Evolutionary conservation across 2,329 filamentous ascomycete genomes (phyloP), one percentile per base, ranked within the genome.

Genomic region (Tolypocladium cylindrosporum): DNA sequence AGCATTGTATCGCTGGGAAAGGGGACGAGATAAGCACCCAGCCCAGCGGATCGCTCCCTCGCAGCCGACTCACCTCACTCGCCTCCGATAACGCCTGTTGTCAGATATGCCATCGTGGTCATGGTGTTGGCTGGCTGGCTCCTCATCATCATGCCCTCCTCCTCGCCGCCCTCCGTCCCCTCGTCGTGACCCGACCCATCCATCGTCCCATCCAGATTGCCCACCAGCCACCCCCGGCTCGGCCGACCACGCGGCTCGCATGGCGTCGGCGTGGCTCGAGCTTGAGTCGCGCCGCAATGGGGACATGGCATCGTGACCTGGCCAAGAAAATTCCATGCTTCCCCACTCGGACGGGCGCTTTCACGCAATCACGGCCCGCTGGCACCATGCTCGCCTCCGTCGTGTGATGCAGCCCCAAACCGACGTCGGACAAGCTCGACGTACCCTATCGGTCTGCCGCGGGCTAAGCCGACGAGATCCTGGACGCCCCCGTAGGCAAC

Each of bases 401-500:
- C 63, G 55, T 51, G 58, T 57, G 60, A 57, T 57, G 60, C 37
- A 45, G 61, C 57, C 57, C 54, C 59, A 55, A 76, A 68, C 54
- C 76, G 76, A 61, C 78, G 76, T 63, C 80, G 75, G 56, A 87
- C 65, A 64, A 85, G 89, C 59, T 90, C 85, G 61, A 95, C 75
- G 70, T 95, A 96, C 24, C 84, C 84, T 40, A 92, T 83, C 57
- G 79, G 83, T 66, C 89, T 85, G 57, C 90, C 91, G 69, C 84
- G 87, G 56, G 84, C 74, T 60, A 86, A 77, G 56, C 85, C 84
- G 40, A 94, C 71, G 13, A 79, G 74, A 74, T 97, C 93, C 73
- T 97, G 92, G 59, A 88, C 71, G 42, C 93, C 76, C 31, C 93
- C 93, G 73, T 91, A 97, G 9, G 77, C 82, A 41, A 96, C 69